A percentile compares a stretch with the other conserved stretches of the same genome.
phyloP scores from a whole-genome alignment of 2,329 filamentous ascomycete genomes.

The Nemania abortiva region DNA sequence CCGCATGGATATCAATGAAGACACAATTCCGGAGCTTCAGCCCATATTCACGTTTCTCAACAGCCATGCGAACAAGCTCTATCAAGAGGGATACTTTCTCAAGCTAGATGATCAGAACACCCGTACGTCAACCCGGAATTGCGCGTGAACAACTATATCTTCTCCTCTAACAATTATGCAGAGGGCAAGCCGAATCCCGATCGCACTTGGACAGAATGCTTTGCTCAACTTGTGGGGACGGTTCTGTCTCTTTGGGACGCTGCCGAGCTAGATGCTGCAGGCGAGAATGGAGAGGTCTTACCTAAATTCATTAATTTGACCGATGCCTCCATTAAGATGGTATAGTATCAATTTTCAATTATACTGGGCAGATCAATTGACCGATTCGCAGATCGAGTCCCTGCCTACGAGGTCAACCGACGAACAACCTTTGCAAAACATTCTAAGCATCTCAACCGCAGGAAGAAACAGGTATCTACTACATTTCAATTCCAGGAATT shows the following conservation, averaged over 20 bases:
- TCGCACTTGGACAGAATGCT: conserved; percentile 94
- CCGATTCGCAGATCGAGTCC: conserved; percentile 77
- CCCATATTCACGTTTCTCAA: conserved; percentile 95
- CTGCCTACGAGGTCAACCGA: conserved; percentile 83
- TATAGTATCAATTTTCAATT: conserved; percentile 55
- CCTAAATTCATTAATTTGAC: conserved; percentile 97
- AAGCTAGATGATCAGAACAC: conserved; percentile 96
- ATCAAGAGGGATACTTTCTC: conserved; percentile 97
- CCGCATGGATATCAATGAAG: conserved; percentile 84
- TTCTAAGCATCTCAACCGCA: conserved; percentile 94
- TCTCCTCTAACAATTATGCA: conserved; percentile 54
- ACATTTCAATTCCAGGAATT: conserved; percentile 95
- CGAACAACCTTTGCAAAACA: conserved; percentile 89
- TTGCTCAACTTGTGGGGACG: conserved; percentile 94
- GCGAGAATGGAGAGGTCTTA: conserved; percentile 84
- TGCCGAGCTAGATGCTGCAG: conserved; percentile 87
- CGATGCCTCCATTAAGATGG: conserved; percentile 98
- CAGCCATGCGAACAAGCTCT: conserved; percentile 94
- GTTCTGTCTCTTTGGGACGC: conserved; percentile 97
- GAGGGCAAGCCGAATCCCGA: conserved; percentile 89
- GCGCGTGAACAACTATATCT: not conserved
- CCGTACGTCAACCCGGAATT: conserved; percentile 68
- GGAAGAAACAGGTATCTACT: conserved; percentile 95
- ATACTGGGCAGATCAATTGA: conserved; percentile 29
- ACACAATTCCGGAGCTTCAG: conserved; percentile 91